Evolutionary conservation across 148 eudicot genomes (phyloP).

Genomic region (Persicaria tinctoria): DNA sequence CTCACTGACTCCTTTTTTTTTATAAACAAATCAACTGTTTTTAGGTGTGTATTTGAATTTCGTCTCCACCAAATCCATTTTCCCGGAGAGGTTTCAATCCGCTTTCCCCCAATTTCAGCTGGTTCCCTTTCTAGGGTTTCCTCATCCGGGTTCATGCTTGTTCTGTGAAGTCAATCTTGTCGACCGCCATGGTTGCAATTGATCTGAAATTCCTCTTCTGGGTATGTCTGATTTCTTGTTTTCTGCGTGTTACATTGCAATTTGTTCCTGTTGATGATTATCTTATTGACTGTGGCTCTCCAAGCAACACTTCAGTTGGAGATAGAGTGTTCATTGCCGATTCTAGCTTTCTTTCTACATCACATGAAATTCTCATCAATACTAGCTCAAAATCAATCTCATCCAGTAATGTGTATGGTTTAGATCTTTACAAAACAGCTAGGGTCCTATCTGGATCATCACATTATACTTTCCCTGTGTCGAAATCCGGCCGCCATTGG

Average conservation of each 20-base stretch:
- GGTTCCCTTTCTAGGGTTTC: background rate
- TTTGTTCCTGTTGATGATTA: slow-evolving; percentile 38
- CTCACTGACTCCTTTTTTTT: background rate
- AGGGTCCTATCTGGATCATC: slow-evolving; percentile 53
- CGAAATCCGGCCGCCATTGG: slow-evolving; percentile 57
- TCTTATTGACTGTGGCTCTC: slow-evolving; percentile 74
- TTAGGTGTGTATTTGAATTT: background rate
- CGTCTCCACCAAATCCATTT: background rate
- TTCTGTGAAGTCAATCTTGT: background rate
- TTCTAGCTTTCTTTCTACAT: slow-evolving; percentile 46
- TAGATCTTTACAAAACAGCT: slow-evolving; percentile 52
- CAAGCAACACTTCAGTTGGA: slow-evolving; percentile 43
- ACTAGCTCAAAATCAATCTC: slow-evolving; percentile 32
- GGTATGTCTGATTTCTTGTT: slow-evolving; percentile 1
- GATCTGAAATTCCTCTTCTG: slow-evolving; percentile 5
- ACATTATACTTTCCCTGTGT: slow-evolving; percentile 50
- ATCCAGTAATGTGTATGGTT: slow-evolving; percentile 21
- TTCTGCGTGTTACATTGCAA: slow-evolving; percentile 5
- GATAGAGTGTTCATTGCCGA: slow-evolving; percentile 56
- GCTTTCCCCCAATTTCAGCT: background rate
- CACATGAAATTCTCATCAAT: slow-evolving; percentile 41
- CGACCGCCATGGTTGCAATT: slow-evolving; percentile 8
- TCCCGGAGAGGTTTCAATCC: background rate
- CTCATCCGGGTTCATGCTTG: slow-evolving; percentile 7
- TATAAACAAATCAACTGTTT: background rate